A percentile compares a stretch with the other conserved stretches of the same genome.
These are phyloP conservation scores for Hanseniaspora nectarophila DNA, from an alignment of 805 yeast species.

Conservation along the genomic window DNA sequence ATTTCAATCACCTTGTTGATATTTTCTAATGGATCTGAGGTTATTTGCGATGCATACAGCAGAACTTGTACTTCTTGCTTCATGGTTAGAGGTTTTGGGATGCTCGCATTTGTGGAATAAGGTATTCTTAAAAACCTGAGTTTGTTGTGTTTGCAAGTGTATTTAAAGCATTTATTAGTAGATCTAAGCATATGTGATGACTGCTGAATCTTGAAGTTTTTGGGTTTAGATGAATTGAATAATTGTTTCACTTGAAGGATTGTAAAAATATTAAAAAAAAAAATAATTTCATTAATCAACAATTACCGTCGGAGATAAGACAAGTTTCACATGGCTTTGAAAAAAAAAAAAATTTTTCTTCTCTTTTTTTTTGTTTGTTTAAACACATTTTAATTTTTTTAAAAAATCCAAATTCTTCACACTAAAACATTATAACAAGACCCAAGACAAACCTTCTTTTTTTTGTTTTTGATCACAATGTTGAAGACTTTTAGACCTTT, in stretches of 20 bases:
- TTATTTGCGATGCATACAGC: neutral
- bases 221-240: too few species aligned
- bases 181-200: neutral
- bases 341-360: too few species aligned
- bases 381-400: too few species aligned
- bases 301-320: too few species aligned
- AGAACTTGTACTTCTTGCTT: neutral
- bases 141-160: neutral
- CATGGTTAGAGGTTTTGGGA: neutral
- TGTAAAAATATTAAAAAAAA: too few species aligned
- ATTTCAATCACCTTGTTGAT: neutral
- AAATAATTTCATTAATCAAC: too few species aligned
- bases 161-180: neutral
- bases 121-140: neutral
- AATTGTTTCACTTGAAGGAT: too few species aligned
- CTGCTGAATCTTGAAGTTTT: neutral
- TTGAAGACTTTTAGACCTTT: neutral
- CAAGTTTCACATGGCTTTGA: too few species aligned
- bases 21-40: neutral
- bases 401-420: too few species aligned
- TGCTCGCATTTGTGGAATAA: neutral
- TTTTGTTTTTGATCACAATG: neutral
- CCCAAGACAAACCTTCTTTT: neutral
- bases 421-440: neutral
- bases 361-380: too few species aligned